phyloP scores from a whole-genome alignment of 2,329 filamentous ascomycete genomes.

The Hypocrella siamensis region DNA sequence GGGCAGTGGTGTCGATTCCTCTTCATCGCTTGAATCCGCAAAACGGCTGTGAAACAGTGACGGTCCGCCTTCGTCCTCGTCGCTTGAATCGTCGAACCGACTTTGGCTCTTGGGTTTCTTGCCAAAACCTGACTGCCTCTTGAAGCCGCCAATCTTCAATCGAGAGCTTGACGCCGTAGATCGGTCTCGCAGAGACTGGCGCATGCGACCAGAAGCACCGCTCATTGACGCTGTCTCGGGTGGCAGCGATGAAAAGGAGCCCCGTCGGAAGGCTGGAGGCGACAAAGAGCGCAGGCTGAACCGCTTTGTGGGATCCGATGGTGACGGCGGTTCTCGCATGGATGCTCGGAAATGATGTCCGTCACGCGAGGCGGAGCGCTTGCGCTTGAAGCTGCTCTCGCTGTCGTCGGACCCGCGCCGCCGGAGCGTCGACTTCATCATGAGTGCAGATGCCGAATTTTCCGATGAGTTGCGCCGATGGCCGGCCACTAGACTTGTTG shows the following conservation, averaged over 20 bases:
- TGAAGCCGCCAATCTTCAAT: constrained; percentile 22
- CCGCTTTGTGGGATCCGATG: constrained; percentile 30
- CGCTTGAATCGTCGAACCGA: constrained; percentile 47
- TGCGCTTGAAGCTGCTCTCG: constrained; percentile 70
- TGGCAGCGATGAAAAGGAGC: constrained; percentile 21
- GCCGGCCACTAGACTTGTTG: constrained; percentile 6
- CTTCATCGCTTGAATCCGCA: constrained; percentile 16
- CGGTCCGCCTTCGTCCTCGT: constrained; percentile 30
- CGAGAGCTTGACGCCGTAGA: constrained; percentile 20
- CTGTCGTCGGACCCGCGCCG: constrained; percentile 49
- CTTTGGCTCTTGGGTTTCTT: constrained; percentile 25
- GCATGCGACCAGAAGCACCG: constrained; percentile 20
- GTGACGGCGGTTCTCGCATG: constrained; percentile 33
- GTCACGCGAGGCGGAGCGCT: constrained; percentile 28
- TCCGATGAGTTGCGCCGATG: constrained; percentile 13
- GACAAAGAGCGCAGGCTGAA: constrained; percentile 59
- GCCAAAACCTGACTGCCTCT: constrained; percentile 21
- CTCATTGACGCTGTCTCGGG: constrained; percentile 14
- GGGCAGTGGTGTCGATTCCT: constrained; percentile 5
- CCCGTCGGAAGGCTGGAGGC: constrained; percentile 37
- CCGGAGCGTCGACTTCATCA: constrained; percentile 21
- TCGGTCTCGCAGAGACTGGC: constrained; percentile 26
- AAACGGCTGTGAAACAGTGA: constrained; percentile 42
- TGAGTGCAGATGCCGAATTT: constrained; percentile 6
- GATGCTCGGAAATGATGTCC: constrained; percentile 53